Evolutionary conservation across 768 basidiomycete genomes (phyloP), one percentile per base, ranked within the genome.

Genomic region (Macrolepiota fuliginosa): DNA sequence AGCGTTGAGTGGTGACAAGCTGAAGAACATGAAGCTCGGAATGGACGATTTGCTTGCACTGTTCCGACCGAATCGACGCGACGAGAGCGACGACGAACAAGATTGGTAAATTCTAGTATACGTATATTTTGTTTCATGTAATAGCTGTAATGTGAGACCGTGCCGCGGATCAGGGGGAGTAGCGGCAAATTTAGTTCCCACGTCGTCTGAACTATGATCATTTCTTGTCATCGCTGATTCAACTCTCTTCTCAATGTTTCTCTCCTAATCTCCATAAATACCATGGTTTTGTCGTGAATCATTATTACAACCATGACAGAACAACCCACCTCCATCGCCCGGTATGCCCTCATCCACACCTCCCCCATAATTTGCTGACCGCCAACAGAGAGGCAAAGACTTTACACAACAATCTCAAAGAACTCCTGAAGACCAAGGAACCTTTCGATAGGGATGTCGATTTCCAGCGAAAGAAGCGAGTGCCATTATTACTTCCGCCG

Each of bases 381-480:
- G 62, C 66, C 69, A 45, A 54, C 60, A 96, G 93, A 68, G 92
- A 95, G 77, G 90, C 92, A 67, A 92, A 89, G 71, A 78, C 78
- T 67, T 82, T 89, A 64, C 86, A 91, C 61, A 86, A 89, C 69
- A 83, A 80, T 39, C 75, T 96, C 60, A 93, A 91, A 75, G 89
- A 89, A 64, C 72, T 86, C 55, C 81, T 96, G 61, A 89, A 88
- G 70, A 81, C 80, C 40, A 86, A 82, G 62, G 85, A 88, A 54
- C 91, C 93, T 36, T 95, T 89, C 82, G 89, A 91, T 63, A 90
- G 81, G 71, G 91, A 95, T 62, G 86, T 94, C 46, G 95, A 98
- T 69, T 87, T 90, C 65, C 85, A 88, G 72, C 82, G 95, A 68
- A 91, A 92, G 76, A 89, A 87, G 95, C 94, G 73, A 76, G 92